phyloP scores from a whole-genome alignment of 345 rosid species.

The Fremontodendron californicum region DNA sequence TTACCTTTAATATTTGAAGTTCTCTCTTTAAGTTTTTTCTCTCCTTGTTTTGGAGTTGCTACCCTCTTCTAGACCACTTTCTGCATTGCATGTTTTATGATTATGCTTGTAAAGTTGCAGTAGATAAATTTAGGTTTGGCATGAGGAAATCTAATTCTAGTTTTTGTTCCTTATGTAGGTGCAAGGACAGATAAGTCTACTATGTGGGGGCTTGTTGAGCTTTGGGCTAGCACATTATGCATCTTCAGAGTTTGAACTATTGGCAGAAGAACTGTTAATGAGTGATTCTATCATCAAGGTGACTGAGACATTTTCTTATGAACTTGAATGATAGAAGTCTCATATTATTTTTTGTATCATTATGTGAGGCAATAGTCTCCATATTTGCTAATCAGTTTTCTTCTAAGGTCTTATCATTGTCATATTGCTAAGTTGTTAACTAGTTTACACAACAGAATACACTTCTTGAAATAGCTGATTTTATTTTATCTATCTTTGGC shows the following conservation, averaged over 20 bases:
- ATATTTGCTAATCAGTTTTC: neutral
- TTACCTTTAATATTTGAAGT: neutral
- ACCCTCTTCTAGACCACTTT: neutral
- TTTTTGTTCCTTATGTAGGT: constrained; percentile 49
- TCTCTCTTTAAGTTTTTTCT: neutral
- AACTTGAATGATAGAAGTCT: constrained; percentile 1
- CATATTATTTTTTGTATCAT: neutral
- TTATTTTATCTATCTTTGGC: neutral
- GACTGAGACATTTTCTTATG: neutral
- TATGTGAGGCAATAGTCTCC: neutral
- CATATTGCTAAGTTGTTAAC: neutral
- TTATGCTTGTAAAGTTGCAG: neutral
- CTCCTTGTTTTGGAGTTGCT: neutral
- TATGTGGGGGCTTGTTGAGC: constrained; percentile 72
- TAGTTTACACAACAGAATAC: neutral
- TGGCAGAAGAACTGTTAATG: constrained; percentile 67
- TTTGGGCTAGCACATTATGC: constrained; percentile 90
- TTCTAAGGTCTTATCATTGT: neutral
- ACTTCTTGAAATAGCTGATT: neutral
- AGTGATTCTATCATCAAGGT: too few species aligned
- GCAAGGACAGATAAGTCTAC: constrained; percentile 88
- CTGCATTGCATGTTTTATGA: neutral
- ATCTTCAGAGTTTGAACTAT: constrained; percentile 86
- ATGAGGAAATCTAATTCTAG: constrained; percentile 15
- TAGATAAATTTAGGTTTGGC: neutral